Base-by-base conservation (phyloP, 495 filamentous ascomycete genomes). In the Usnea hakonensis region DNA sequence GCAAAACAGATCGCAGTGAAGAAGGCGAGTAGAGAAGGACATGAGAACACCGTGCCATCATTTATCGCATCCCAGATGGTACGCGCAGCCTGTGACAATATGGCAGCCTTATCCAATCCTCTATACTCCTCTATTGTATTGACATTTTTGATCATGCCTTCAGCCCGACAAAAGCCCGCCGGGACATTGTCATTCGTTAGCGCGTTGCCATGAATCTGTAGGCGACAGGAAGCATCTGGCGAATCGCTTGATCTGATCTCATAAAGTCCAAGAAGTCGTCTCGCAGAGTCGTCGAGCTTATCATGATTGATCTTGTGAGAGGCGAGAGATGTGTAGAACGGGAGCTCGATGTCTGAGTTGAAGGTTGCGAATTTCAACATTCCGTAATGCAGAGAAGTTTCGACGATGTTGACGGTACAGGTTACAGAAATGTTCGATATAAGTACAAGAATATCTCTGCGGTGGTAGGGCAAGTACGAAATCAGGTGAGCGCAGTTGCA, bases 61-160 rank as follows among this genome's bases (percentile, higher is more conserved):
- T 88, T 84, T 67, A 97, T 95, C 32, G 94, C 94, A 75, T 97
- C 90, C 95, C 92, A 97, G 57, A 98, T 90, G 72, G 85, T 92
- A 63, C 83, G 83, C 11, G 86, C 93, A 30, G 87, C 82, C 50
- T 86, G 84, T 44, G 85, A 81, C 37, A 98, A 78, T 69, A 95
- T 80, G 21, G 79, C 82, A 5, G 76, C 66, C 72, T 90, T 91
- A 68, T 96, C 87, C 23, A 83, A 73, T 66, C 83, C 87, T 63
- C 83, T 85, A 75, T 96, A 98, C 66, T 95, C 91, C 67, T 97
- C 94, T 61, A 95, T 85, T 19, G 94, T 97, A 69, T 98, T 98
- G 64, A 93, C 84, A 76, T 98, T 98, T 72, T 88, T 93, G 65
- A 97, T 94, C 69, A 88, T 89, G 33, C 94, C 94, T 69, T 98